phyloP scores from a whole-genome alignment of 192 early-diverging fungal species.

The Backusella morwellensis region DNA sequence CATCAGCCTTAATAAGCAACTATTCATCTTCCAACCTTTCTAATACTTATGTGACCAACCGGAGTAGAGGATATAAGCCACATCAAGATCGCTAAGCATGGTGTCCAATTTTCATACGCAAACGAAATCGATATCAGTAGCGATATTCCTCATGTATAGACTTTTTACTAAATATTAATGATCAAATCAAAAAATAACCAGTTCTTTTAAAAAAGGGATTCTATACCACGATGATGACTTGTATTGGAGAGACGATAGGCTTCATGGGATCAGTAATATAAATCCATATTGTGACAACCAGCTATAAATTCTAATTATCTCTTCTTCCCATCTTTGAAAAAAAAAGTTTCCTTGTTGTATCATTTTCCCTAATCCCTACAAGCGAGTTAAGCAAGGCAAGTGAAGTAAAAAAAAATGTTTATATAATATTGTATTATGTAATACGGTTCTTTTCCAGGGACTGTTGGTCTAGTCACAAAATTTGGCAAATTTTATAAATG shows the following conservation, averaged over 20 bases:
- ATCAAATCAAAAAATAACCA: not conserved
- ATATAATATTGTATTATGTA: not conserved
- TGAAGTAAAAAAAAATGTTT: not conserved
- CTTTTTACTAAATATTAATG: not conserved
- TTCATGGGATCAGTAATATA: slow-evolving; percentile 38
- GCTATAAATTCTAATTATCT: not conserved
- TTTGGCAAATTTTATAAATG: slow-evolving; percentile 59
- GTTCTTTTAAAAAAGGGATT: slow-evolving; percentile 18
- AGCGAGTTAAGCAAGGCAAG: slow-evolving; percentile 33
- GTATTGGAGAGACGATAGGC: slow-evolving; percentile 37
- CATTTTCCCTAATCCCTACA: slow-evolving; percentile 62
- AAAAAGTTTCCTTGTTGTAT: slow-evolving; percentile 39
- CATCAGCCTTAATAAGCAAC: not conserved
- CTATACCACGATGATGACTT: slow-evolving; percentile 45
- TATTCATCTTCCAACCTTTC: not conserved
- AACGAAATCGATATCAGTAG: slow-evolving; percentile 6
- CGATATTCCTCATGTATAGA: slow-evolving; percentile 20
- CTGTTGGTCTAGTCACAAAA: slow-evolving; percentile 61
- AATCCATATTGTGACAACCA: not conserved
- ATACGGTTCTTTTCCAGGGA: slow-evolving; percentile 33
- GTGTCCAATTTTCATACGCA: slow-evolving; percentile 28
- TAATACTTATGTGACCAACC: not conserved
- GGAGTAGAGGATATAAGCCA: not conserved
- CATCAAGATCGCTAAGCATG: slow-evolving; percentile 10
- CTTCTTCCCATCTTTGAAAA: not conserved